Percentiles rank a stretch among this genome's conserved stretches.
Evolutionary conservation across 75 land plant species (phyloP).

Genomic region (Cunninghamia lanceolata): DNA sequence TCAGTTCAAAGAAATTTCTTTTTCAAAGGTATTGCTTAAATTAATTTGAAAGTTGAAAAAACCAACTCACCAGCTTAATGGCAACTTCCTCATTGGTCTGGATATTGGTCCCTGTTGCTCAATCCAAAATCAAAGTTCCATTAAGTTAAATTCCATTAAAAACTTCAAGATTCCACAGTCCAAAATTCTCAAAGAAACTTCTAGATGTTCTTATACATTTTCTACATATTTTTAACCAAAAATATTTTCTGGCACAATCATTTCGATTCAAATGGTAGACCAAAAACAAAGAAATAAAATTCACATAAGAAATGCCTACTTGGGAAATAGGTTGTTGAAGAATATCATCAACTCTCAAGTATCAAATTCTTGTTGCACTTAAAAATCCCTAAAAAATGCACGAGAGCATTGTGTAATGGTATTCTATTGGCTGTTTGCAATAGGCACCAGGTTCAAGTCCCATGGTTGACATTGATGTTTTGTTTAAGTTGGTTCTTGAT

Average conservation of each 20-base stretch:
- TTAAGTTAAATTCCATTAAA: background rate
- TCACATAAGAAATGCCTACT: background rate
- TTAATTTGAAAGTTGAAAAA: background rate
- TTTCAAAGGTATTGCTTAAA: background rate
- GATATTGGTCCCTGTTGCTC: slow-evolving; percentile 64
- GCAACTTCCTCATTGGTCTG: slow-evolving; percentile 73
- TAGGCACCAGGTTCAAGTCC: too few relatives aligned
- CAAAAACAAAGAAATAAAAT: background rate
- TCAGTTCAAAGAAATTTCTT: background rate
- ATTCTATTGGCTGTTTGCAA: too few relatives aligned
- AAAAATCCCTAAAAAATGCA: background rate
- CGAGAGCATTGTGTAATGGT: too few relatives aligned
- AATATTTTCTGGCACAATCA: background rate
- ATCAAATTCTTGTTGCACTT: background rate
- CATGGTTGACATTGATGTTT: too few relatives aligned
- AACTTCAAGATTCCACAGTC: background rate
- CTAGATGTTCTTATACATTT: background rate
- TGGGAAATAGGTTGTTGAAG: background rate
- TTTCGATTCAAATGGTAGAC: background rate
- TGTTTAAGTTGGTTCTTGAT: too few relatives aligned
- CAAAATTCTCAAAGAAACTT: background rate
- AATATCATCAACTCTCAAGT: background rate
- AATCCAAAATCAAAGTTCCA: background rate
- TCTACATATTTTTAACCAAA: background rate
- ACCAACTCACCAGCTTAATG: slow-evolving; percentile 64